These are phyloP conservation scores for Aspergillus arachidicola DNA, from an alignment of 2,329 filamentous ascomycete species.

Conservation along the genomic window DNA sequence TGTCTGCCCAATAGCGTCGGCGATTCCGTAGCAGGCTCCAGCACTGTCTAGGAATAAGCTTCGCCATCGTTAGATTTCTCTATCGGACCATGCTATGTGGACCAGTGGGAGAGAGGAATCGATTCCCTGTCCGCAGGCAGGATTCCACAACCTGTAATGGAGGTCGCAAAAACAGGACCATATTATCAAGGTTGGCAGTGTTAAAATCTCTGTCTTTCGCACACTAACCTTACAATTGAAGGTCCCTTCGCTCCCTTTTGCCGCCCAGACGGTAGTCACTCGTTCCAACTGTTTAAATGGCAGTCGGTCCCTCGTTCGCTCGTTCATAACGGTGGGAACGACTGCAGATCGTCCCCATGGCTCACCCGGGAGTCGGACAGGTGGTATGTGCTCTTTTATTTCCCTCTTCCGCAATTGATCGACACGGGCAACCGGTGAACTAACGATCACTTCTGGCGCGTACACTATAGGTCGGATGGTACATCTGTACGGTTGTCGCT, in stretches of 20 bases:
- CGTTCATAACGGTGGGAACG: conserved; percentile 2
- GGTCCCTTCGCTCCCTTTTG: not conserved
- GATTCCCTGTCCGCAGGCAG: not conserved
- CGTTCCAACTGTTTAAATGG: not conserved
- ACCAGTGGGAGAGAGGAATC: not conserved
- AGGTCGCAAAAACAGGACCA: not conserved
- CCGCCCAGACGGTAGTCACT: not conserved
- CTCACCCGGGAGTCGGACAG: conserved; percentile 18
- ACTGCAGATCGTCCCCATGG: conserved; percentile 13
- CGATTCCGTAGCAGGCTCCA: too few species aligned
- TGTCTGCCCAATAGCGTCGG: not conserved
- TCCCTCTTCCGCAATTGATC: not conserved
- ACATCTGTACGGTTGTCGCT: conserved; percentile 21
- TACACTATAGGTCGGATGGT: conserved; percentile 20
- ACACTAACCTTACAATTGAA: not conserved
- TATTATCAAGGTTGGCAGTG: not conserved
- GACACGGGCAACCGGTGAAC: not conserved
- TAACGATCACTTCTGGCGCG: not conserved
- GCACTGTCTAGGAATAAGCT: not conserved
- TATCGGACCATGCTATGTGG: not conserved
- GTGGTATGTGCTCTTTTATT: conserved; percentile 17
- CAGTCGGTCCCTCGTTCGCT: not conserved
- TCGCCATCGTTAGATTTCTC: not conserved
- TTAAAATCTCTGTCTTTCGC: not conserved
- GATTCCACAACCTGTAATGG: not conserved